A percentile compares a stretch with the other conserved stretches of the same genome.
These are phyloP conservation scores for Adiantum capillusveneris DNA, from an alignment of 75 land plant species.

Conservation along the genomic window DNA sequence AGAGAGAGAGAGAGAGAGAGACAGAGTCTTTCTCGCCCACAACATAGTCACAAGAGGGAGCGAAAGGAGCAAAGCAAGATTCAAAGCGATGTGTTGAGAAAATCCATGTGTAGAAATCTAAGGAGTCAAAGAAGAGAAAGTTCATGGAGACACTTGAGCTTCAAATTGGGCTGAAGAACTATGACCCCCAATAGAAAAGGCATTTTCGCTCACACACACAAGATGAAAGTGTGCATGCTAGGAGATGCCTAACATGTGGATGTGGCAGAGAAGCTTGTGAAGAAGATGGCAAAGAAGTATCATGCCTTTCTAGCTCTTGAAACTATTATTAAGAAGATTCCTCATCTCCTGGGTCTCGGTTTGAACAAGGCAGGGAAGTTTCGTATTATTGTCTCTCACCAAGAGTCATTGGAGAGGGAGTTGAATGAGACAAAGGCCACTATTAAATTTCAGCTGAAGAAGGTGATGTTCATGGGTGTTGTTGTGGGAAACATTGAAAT, in stretches of 20 bases:
- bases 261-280: slow-evolving; percentile 51
- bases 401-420: slow-evolving; percentile 17
- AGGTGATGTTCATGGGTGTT: slow-evolving; percentile 41
- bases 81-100: slow-evolving; percentile 60
- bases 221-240: slow-evolving; percentile 58
- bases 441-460: slow-evolving; percentile 38
- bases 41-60: too few species aligned
- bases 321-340: slow-evolving; percentile 15
- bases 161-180: slow-evolving; percentile 44
- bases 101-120: slow-evolving; percentile 33
- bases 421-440: slow-evolving; percentile 8
- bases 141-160: slow-evolving; percentile 66
- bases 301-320: slow-evolving; percentile 47
- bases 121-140: slow-evolving; percentile 59
- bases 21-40: too few species aligned
- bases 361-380: slow-evolving; percentile 27
- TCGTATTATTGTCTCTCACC: slow-evolving; percentile 38
- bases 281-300: slow-evolving; percentile 46
- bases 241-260: slow-evolving; percentile 52
- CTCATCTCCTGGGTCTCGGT: slow-evolving; percentile 9
- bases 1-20: too few species aligned
- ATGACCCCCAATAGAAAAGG: slow-evolving; percentile 53
- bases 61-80: too few species aligned
- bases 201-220: slow-evolving; percentile 40
- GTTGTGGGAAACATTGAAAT: too few species aligned